A percentile compares a stretch with the other conserved stretches of the same genome.
Conservation (phyloP, 768 basidiomycete species). For the Russula olivacea region DNA sequence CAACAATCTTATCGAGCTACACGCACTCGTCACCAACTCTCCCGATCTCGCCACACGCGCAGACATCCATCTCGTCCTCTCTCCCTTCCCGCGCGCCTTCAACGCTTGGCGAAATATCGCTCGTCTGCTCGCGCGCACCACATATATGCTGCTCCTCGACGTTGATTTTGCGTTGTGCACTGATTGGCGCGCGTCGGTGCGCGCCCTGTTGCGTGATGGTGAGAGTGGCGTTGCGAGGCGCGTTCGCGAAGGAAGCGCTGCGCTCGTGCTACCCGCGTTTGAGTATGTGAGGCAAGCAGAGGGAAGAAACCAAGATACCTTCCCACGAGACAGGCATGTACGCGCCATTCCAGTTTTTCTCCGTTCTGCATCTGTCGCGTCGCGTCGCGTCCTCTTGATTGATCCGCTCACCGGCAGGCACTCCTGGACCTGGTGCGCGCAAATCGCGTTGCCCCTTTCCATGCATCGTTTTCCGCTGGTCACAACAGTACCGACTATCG, state of each 20-base stretch:
- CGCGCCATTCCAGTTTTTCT: not conserved
- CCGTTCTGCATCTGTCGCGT: not conserved
- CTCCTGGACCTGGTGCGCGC: slow-evolving; percentile 54
- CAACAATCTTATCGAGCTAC: slow-evolving; percentile 54
- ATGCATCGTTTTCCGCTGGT: slow-evolving; percentile 68
- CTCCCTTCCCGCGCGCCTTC: slow-evolving; percentile 54
- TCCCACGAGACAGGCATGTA: slow-evolving; percentile 68
- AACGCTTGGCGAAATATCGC: slow-evolving; percentile 89
- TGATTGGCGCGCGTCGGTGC: slow-evolving; percentile 60
- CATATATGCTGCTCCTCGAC: slow-evolving; percentile 87
- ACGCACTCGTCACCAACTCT: slow-evolving; percentile 60
- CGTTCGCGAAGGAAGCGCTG: slow-evolving; percentile 55
- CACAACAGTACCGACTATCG: slow-evolving; percentile 79
- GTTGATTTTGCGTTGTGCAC: slow-evolving; percentile 85
- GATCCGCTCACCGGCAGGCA: slow-evolving; percentile 32
- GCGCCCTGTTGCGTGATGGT: slow-evolving; percentile 22
- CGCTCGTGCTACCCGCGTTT: slow-evolving; percentile 81
- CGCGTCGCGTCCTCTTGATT: not conserved
- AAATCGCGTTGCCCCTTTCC: slow-evolving; percentile 66
- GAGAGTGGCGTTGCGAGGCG: slow-evolving; percentile 34
- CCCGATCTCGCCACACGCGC: slow-evolving; percentile 61
- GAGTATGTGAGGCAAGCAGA: slow-evolving; percentile 66
- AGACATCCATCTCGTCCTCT: slow-evolving; percentile 82
- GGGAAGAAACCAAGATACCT: slow-evolving; percentile 50
- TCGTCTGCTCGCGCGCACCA: slow-evolving; percentile 74